phyloP scores from a whole-genome alignment of 495 filamentous ascomycete species.

The Aeminium ludgeri region DNA sequence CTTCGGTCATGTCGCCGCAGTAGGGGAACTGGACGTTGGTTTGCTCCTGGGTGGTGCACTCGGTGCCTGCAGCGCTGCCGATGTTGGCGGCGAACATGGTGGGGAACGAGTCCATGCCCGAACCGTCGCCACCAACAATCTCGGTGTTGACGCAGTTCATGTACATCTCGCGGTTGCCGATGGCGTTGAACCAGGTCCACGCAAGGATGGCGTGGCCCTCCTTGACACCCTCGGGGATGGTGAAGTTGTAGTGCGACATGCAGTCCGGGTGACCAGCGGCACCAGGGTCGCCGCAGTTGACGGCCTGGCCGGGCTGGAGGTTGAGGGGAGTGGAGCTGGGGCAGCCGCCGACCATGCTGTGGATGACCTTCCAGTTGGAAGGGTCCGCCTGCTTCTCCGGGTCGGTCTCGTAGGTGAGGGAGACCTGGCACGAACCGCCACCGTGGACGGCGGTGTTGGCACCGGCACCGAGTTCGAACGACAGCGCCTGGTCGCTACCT shows the following conservation, averaged over 20 bases:
- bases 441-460: conserved; percentile 48
- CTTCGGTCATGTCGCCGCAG: not conserved
- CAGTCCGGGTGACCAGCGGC: conserved; percentile 2
- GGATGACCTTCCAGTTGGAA: conserved; percentile 58
- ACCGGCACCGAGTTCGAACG: conserved; percentile 31
- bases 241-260: conserved; percentile 34
- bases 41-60: conserved; percentile 34
- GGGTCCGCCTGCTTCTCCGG: conserved; percentile 34
- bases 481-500: conserved; percentile 36
- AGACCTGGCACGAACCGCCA: conserved; percentile 76
- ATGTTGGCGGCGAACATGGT: conserved; percentile 72
- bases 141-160: conserved; percentile 78
- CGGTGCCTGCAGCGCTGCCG: conserved; percentile 19
- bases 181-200: conserved; percentile 84
- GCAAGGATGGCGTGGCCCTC: conserved; percentile 51
- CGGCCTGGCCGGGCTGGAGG: conserved; percentile 14
- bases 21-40: conserved; percentile 36
- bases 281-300: conserved; percentile 11
- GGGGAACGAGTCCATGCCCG: conserved; percentile 44
- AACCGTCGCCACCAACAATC: conserved; percentile 35
- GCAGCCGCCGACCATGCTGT: conserved; percentile 70
- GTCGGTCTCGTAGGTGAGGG: conserved; percentile 54
- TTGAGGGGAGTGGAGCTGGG: conserved; percentile 39
- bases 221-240: conserved; percentile 38
- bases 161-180: conserved; percentile 80